Evolutionary conservation across 192 early-diverging fungal species (phyloP).

Genomic region (Backusella parvicylindrica): DNA sequence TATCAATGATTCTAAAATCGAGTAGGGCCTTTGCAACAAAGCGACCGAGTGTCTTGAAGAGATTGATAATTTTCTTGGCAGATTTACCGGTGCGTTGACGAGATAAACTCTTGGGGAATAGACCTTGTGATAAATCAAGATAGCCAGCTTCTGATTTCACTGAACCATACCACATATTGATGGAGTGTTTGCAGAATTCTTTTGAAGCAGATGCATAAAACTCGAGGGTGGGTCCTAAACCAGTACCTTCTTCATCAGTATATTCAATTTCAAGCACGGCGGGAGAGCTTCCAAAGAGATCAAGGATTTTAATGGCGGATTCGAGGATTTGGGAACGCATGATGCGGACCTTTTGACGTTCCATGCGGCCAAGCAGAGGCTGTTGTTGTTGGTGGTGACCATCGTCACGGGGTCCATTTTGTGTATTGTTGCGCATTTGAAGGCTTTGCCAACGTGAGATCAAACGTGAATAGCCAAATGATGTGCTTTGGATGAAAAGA

Average conservation of each 20-base stretch:
- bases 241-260: conserved; percentile 89
- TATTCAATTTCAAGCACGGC: conserved; percentile 90
- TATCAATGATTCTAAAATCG: conserved; percentile 82
- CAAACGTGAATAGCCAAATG: conserved; percentile 84
- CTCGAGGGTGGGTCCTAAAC: conserved; percentile 88
- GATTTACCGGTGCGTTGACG: conserved; percentile 9
- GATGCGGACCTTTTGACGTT: conserved; percentile 89
- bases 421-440: conserved; percentile 34
- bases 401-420: conserved; percentile 33
- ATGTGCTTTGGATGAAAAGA: conserved; percentile 75
- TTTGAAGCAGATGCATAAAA: conserved; percentile 83
- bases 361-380: conserved; percentile 63
- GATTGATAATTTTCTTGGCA: conserved; percentile 45
- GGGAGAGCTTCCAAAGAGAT: conserved; percentile 67
- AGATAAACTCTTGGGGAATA: conserved; percentile 52
- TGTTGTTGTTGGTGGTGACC: conserved; percentile 34
- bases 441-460: conserved; percentile 58
- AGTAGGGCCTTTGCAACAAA: conserved; percentile 88
- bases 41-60: conserved; percentile 77
- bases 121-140: conserved; percentile 44
- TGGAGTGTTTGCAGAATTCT: conserved; percentile 58
- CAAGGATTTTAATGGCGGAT: conserved; percentile 82
- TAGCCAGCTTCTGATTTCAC: conserved; percentile 26
- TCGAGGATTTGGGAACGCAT: conserved; percentile 74
- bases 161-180: conserved; percentile 72